Evolutionary conservation across 257 asterid species (phyloP), one percentile per base, ranked within the genome.

Genomic region (Linderniella brevidens): DNA sequence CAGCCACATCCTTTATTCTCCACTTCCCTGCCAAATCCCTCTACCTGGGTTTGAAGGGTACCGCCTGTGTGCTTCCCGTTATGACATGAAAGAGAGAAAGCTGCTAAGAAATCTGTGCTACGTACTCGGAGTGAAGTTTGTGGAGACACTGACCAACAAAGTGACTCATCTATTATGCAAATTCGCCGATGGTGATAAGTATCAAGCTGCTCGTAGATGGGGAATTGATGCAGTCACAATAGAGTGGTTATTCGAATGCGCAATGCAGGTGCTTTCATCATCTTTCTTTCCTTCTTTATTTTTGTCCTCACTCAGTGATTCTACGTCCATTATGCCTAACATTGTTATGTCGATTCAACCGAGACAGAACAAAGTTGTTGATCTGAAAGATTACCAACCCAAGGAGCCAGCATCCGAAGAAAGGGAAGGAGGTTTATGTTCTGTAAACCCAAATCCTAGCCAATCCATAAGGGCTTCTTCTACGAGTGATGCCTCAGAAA

Each of bases 1-100:
- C 69, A 68, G 92, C 60, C 96, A 85, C 75, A 62, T 90, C 47
- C 80, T 85, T 55, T 90, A 78, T 70, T 72, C 94, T 61, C 98
- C 98, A 55, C 96, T 90, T 50, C 70, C 76, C 47, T 85, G 98
- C 78, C 68, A 65, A 68, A 70, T 81, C 57, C 98, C 98, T 60
- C 73, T 90, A 52, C 71, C 75, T 56, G 81, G 78, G 46, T 74
- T 90, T 62, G 77, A 75, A 73, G 63, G 73, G 50, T 73, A 77
- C 58, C 72, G 75, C 54, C 57, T 90, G 55, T 81, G 96, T 60
- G 86, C 73, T 64, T 90, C 96, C 5, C 93, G 62, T 43, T 85
- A 81, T 70, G 92, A 75, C 49, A 57, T 43, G 65, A 85, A 81
- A 75, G 93, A 85, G 53, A 77, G 68, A 60, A 53, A 54, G 60